Percentiles rank a stretch among this genome's conserved stretches.
phyloP scores from a whole-genome alignment of 495 filamentous ascomycete species.

The Tuber magnatum region DNA sequence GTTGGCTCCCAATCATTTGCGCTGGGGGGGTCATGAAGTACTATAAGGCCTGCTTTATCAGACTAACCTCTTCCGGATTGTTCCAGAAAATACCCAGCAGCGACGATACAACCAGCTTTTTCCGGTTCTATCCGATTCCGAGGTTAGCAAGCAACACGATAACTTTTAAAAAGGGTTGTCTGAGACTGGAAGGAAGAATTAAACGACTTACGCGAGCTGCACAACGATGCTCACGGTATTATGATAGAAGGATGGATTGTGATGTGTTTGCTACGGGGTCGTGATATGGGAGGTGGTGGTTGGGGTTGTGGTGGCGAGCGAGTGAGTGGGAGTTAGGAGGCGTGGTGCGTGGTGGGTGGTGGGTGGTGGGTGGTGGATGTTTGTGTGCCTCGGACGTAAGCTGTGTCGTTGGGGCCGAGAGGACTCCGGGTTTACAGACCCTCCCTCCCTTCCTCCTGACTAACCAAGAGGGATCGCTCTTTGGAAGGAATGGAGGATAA shows the following conservation, averaged over 20 bases:
- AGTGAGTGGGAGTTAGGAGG: not conserved
- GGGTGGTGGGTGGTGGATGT: not conserved
- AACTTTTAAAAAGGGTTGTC: not conserved
- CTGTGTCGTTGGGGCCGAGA: not conserved
- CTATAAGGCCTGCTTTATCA: not conserved
- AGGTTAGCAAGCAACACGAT: not conserved
- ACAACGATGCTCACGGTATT: not conserved
- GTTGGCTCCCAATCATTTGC: not conserved
- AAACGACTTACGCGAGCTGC: not conserved
- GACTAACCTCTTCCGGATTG: not conserved
- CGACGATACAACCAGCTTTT: not conserved
- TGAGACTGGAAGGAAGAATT: not conserved
- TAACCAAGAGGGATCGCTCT: too few species aligned
- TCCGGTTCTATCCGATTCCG: not conserved
- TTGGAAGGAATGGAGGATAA: too few species aligned
- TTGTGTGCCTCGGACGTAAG: not conserved
- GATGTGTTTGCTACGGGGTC: not conserved
- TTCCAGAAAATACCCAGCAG: not conserved
- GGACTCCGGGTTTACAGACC: too few species aligned
- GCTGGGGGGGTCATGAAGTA: not conserved
- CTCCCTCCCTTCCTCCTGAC: too few species aligned
- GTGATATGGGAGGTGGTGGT: not conserved
- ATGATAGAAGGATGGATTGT: not conserved
- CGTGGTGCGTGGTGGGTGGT: not conserved
- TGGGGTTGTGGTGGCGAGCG: not conserved